Percentiles rank a stretch among this genome's conserved stretches.
Conservation (phyloP, 345 rosid genomes). For the Combretum micranthum region DNA sequence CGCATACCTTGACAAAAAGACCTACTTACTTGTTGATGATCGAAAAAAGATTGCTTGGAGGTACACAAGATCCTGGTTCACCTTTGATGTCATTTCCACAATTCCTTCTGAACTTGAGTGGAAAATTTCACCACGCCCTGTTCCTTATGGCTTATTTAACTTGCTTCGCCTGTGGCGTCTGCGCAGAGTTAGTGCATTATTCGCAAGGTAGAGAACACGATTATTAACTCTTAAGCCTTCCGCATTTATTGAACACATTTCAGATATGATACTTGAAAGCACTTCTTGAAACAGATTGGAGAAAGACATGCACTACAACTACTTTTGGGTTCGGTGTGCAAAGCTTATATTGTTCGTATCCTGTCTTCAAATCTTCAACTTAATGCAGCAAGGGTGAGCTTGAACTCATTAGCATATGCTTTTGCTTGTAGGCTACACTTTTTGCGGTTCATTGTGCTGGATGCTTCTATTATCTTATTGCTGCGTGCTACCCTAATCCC, state of each 20-base stretch:
- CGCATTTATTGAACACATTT: neutral
- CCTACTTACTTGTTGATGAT: constrained; percentile 67
- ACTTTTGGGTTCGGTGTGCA: constrained; percentile 89
- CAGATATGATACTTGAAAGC: neutral
- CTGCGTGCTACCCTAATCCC: constrained; percentile 57
- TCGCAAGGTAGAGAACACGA: constrained; percentile 47
- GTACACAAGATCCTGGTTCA: constrained; percentile 68
- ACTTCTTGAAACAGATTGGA: constrained; percentile 52
- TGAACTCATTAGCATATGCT: neutral
- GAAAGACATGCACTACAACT: constrained; percentile 86
- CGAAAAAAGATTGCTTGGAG: constrained; percentile 67
- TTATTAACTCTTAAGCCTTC: constrained; percentile 1
- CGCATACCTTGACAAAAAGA: constrained; percentile 72
- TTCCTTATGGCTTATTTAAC: constrained; percentile 69
- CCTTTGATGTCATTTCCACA: constrained; percentile 65
- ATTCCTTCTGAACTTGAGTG: constrained; percentile 69
- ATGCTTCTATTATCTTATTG: constrained; percentile 83
- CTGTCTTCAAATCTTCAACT: neutral
- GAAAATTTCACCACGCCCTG: constrained; percentile 42
- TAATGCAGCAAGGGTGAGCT: neutral
- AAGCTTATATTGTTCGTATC: constrained; percentile 73
- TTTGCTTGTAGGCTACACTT: constrained; percentile 58
- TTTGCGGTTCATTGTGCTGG: constrained; percentile 90
- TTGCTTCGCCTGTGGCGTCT: constrained; percentile 99
- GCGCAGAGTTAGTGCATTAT: constrained; percentile 81